phyloP scores from a whole-genome alignment of 495 filamentous ascomycete species.

The Entonaema liquescens region DNA sequence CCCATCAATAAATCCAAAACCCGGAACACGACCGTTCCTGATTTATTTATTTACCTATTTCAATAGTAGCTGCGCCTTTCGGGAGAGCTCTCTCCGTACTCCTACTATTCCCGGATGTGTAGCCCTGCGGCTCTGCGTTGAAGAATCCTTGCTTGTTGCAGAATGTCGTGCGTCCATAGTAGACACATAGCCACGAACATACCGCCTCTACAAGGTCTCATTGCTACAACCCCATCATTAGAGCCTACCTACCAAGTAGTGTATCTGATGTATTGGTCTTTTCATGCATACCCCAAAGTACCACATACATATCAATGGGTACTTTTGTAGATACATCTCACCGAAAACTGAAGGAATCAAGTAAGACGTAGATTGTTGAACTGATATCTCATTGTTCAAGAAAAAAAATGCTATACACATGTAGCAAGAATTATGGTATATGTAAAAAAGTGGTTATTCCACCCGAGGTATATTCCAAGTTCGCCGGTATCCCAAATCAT shows the following conservation, averaged over 20 bases:
- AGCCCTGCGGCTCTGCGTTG: not conserved
- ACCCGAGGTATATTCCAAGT: conserved; percentile 40
- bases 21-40: not conserved
- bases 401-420: conserved; percentile 24
- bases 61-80: conserved; percentile 8
- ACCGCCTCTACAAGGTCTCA: not conserved
- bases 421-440: conserved; percentile 26
- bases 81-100: conserved; percentile 7
- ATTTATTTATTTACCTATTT: not conserved
- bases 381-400: conserved; percentile 17
- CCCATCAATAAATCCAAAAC: not conserved
- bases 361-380: not conserved
- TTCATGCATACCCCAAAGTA: not conserved
- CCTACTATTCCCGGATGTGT: not conserved
- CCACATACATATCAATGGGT: not conserved
- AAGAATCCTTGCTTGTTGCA: conserved; percentile 1
- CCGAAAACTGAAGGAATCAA: not conserved
- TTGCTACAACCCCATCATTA: not conserved
- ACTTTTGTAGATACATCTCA: not conserved
- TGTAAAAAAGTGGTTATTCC: conserved; percentile 22
- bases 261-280: not conserved
- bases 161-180: not conserved
- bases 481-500: conserved; percentile 29
- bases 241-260: conserved; percentile 4
- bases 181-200: not conserved